These are phyloP conservation scores for Cryphonectria japonica DNA, from an alignment of 2,329 filamentous ascomycete species.

Conservation along the genomic window DNA sequence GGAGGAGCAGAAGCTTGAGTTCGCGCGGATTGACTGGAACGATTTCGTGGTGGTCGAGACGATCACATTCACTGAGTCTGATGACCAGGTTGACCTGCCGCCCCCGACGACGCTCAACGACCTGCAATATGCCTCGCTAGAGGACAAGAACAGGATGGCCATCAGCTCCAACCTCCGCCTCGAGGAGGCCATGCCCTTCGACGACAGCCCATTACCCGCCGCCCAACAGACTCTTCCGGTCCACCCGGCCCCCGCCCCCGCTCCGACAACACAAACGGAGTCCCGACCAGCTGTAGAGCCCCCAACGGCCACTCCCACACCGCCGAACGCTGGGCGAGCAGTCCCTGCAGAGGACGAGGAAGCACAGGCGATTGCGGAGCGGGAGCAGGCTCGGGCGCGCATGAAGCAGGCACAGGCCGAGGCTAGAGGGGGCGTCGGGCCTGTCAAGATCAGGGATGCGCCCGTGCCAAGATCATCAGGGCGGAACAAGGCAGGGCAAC, in stretches of 20 bases:
- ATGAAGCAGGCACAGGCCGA: slow-evolving; percentile 80
- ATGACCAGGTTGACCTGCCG: slow-evolving; percentile 84
- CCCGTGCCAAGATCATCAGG: slow-evolving; percentile 86
- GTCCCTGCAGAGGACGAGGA: slow-evolving; percentile 64
- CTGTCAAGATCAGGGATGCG: slow-evolving; percentile 91
- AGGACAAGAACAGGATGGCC: slow-evolving; percentile 91
- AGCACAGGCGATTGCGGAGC: slow-evolving; percentile 64
- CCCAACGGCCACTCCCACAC: slow-evolving; percentile 39
- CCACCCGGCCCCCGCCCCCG: slow-evolving; percentile 49
- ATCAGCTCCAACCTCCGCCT: slow-evolving; percentile 82
- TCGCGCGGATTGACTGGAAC: slow-evolving; percentile 95
- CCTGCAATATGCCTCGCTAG: slow-evolving; percentile 89
- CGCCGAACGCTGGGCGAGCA: slow-evolving; percentile 39
- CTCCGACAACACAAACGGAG: slow-evolving; percentile 38
- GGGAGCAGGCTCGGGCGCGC: slow-evolving; percentile 61
- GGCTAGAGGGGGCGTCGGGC: slow-evolving; percentile 66
- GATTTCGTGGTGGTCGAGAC: slow-evolving; percentile 97
- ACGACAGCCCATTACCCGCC: slow-evolving; percentile 56
- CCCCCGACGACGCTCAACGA: slow-evolving; percentile 89
- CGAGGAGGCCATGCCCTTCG: slow-evolving; percentile 91
- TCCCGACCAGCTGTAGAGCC: slow-evolving; percentile 33
- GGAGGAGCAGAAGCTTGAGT: slow-evolving; percentile 74
- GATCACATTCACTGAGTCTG: slow-evolving; percentile 85
- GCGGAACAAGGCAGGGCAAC: slow-evolving; percentile 64
- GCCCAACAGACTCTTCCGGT: slow-evolving; percentile 48